A percentile compares a stretch with the other conserved stretches of the same genome.
Conservation (phyloP, 192 early-diverging fungal genomes). For the Gonapodya sp. region DNA sequence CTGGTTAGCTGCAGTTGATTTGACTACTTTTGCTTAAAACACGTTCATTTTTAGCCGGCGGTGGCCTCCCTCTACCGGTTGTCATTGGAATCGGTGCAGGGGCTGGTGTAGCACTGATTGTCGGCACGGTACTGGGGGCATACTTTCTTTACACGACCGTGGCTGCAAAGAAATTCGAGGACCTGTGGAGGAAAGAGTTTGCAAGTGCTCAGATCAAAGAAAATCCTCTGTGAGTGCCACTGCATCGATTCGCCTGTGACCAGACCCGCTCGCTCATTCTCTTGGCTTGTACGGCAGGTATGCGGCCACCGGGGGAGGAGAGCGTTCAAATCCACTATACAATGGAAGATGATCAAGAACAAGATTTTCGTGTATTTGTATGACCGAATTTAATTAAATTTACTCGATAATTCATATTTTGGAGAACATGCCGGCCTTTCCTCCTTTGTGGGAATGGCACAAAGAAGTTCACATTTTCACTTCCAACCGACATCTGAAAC, state of each 20-base stretch:
- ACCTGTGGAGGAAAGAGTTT: background rate
- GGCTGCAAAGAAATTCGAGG: background rate
- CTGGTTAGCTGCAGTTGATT: background rate
- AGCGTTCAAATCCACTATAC: background rate
- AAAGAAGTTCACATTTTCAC: background rate
- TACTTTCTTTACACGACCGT: background rate
- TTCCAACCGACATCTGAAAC: background rate
- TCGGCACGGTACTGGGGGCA: background rate
- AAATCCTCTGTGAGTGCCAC: background rate
- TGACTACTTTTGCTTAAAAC: no score
- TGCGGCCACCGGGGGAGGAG: background rate
- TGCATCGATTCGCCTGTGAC: background rate
- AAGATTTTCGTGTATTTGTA: background rate
- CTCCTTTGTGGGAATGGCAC: no score
- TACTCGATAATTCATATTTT: background rate
- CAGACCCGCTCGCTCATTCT: background rate
- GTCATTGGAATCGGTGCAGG: background rate
- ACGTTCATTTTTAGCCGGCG: background rate
- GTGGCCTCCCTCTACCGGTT: background rate
- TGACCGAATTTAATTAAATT: background rate
- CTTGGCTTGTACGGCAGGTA: background rate
- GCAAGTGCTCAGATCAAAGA: background rate
- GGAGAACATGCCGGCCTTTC: no score
- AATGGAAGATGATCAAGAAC: background rate
- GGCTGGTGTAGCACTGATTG: background rate